These are phyloP conservation scores for Triangularia setosa DNA, from an alignment of 2,329 filamentous ascomycete genomes.

Conservation along the genomic window DNA sequence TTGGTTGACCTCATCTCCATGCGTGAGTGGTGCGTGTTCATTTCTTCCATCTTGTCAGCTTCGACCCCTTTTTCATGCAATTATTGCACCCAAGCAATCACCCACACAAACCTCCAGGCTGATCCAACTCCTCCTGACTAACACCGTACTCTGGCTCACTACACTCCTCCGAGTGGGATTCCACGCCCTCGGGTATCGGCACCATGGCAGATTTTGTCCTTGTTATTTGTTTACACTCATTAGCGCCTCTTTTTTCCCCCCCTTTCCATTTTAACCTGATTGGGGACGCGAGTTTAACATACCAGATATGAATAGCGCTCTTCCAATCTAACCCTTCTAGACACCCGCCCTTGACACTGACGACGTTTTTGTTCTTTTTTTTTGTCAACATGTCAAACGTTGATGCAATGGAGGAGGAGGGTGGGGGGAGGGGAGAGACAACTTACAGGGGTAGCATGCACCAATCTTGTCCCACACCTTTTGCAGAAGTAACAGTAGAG, in stretches of 20 bases:
- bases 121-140: conserved; percentile 45
- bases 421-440: background rate
- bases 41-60: background rate
- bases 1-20: background rate
- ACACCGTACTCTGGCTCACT: conserved; percentile 40
- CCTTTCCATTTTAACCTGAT: no score
- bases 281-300: no score
- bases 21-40: background rate
- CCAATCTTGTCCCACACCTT: conserved; percentile 60
- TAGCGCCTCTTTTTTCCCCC: no score
- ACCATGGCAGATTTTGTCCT: conserved; percentile 62
- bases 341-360: conserved; percentile 65
- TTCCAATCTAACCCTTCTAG: conserved; percentile 60
- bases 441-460: conserved; percentile 57
- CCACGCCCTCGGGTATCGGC: conserved; percentile 62
- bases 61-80: no score
- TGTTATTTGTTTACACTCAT: background rate
- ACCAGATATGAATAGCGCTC: conserved; percentile 60
- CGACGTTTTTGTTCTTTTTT: conserved; percentile 45
- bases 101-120: conserved; percentile 33
- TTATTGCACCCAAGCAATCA: background rate
- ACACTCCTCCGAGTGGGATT: conserved; percentile 52
- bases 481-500: conserved; percentile 65
- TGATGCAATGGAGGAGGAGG: no score
- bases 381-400: background rate